phyloP scores from a whole-genome alignment of 2,329 filamentous ascomycete genomes.

The Paracamarosporium sp. region DNA sequence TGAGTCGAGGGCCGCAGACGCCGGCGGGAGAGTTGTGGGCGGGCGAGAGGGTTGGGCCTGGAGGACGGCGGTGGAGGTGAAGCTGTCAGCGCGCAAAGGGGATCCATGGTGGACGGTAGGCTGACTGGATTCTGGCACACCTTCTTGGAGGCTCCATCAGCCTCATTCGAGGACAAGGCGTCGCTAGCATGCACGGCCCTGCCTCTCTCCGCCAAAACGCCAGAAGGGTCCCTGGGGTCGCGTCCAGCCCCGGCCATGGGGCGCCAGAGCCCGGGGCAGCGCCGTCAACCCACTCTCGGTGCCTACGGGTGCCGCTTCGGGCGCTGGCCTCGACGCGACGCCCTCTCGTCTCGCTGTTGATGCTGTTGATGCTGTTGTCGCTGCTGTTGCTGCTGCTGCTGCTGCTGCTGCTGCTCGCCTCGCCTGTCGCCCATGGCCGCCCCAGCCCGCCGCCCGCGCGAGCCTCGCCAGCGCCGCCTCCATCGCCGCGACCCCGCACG shows the following conservation, averaged over 20 bases:
- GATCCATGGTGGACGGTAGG: neutral
- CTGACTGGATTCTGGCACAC: constrained; percentile 7
- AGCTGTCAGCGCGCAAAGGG: neutral
- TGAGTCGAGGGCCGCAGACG: neutral
- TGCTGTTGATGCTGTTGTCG: no score
- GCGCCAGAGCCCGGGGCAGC: neutral
- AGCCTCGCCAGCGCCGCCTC: neutral
- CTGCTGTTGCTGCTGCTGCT: no score
- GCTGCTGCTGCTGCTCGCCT: no score
- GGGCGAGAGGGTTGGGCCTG: neutral
- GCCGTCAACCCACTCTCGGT: neutral
- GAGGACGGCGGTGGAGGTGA: neutral
- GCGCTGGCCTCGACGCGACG: no score
- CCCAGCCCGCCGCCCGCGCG: neutral
- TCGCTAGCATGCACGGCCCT: constrained; percentile 2
- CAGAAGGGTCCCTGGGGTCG: neutral
- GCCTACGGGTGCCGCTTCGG: no score
- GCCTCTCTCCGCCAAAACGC: neutral
- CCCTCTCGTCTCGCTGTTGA: no score
- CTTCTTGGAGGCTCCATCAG: constrained; percentile 5
- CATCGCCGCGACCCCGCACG: constrained; percentile 1
- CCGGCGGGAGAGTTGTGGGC: neutral
- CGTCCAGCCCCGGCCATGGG: neutral
- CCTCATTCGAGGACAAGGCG: constrained; percentile 10
- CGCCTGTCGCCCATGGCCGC: neutral